Conservation (phyloP, 257 asterid genomes). For the Fraxinus pennsylvanica region DNA sequence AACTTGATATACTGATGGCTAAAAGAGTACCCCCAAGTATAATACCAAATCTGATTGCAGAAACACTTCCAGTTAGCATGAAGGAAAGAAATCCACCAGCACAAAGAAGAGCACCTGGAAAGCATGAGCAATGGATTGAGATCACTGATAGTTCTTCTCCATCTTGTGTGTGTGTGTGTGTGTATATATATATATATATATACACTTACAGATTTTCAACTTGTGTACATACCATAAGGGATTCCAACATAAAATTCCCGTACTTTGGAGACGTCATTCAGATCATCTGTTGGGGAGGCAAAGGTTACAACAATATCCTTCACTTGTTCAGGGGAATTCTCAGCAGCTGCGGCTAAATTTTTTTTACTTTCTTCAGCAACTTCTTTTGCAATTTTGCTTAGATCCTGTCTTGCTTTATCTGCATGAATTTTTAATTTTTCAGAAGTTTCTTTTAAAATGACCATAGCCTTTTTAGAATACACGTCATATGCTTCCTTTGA, state of each 20-base stretch:
- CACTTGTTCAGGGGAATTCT: conserved; percentile 73
- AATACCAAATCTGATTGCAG: conserved; percentile 82
- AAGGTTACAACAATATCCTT: conserved; percentile 84
- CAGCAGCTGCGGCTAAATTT: conserved; percentile 63
- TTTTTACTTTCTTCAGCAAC: conserved; percentile 72
- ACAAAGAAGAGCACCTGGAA: conserved; percentile 74
- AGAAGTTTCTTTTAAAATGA: conserved; percentile 67
- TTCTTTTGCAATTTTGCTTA: conserved; percentile 64
- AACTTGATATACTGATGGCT: conserved; percentile 78
- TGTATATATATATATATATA: not conserved
- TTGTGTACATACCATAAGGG: conserved; percentile 69
- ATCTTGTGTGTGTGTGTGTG: conserved; percentile 7
- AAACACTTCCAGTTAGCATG: conserved; percentile 75
- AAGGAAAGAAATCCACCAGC: conserved; percentile 74
- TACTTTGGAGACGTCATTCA: conserved; percentile 60
- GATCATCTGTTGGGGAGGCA: conserved; percentile 59
- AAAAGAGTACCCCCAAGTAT: conserved; percentile 81
- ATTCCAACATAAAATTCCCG: conserved; percentile 84
- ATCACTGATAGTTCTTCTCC: conserved; percentile 14
- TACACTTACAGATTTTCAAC: not conserved
- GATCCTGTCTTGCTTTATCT: conserved; percentile 73
- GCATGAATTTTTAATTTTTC: conserved; percentile 77
- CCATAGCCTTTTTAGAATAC: conserved; percentile 68
- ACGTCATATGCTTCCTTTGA: conserved; percentile 76
- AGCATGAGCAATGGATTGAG: conserved; percentile 22